phyloP scores from a whole-genome alignment of 2,329 filamentous ascomycete species.

The Diplodia mutila region DNA sequence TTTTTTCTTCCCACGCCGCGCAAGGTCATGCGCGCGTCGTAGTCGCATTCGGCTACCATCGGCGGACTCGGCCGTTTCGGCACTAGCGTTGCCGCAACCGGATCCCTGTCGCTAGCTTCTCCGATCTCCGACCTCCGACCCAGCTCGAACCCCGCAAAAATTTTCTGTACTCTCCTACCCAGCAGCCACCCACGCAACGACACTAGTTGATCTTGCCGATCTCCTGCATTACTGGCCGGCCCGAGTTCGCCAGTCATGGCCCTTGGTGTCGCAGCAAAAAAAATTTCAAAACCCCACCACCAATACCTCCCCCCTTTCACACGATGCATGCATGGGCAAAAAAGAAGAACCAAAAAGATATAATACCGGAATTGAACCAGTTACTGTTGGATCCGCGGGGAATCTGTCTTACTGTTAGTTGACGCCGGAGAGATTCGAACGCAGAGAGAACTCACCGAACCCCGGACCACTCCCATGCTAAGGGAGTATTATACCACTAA shows the following conservation, averaged over 20 bases:
- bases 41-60: conserved; percentile 10
- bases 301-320: too few species aligned
- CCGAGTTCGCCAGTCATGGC: neutral
- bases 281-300: neutral
- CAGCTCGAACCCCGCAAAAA: neutral
- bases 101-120: neutral
- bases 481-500: conserved; percentile 18
- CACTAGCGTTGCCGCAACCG: too few species aligned
- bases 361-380: neutral
- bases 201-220: neutral
- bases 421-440: too few species aligned
- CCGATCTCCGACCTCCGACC: neutral
- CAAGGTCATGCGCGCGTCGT: neutral
- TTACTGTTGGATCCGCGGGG: neutral
- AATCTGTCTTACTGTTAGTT: neutral
- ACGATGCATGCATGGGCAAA: too few species aligned
- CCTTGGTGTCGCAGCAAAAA: neutral
- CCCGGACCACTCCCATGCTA: conserved; percentile 10
- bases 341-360: neutral
- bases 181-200: neutral
- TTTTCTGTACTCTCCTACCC: neutral
- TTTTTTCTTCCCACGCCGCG: neutral
- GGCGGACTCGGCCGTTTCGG: neutral
- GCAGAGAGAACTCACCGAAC: neutral
- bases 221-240: neutral